A percentile compares a stretch with the other conserved stretches of the same genome.
Evolutionary conservation across 2,329 filamentous ascomycete genomes (phyloP).

Genomic region (Sordariomycetes sp.): DNA sequence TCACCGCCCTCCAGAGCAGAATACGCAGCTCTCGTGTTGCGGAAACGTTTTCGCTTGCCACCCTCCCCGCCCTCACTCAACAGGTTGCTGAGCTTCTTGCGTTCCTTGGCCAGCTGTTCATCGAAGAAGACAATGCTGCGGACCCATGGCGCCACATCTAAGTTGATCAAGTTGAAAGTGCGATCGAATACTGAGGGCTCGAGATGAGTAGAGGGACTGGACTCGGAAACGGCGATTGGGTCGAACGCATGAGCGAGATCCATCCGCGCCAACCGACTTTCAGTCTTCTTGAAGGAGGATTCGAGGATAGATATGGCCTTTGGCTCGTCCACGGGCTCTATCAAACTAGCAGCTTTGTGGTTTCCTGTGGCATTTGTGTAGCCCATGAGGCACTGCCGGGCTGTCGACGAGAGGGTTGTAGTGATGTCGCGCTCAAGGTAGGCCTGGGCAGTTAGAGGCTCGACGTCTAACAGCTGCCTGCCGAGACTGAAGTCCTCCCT

Average conservation of each 20-base stretch:
- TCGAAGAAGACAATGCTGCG: constrained; percentile 77
- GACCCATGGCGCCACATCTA: constrained; percentile 86
- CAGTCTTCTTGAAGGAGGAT: constrained; percentile 19
- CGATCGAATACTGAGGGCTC: constrained; percentile 72
- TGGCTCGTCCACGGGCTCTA: constrained; percentile 21
- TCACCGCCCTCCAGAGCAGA: constrained; percentile 70
- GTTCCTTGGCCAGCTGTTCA: constrained; percentile 57
- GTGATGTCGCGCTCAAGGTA: constrained; percentile 16
- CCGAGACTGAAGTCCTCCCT: constrained; percentile 44
- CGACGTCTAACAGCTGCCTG: constrained; percentile 36
- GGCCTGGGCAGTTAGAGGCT: constrained; percentile 20
- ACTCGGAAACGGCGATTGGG: constrained; percentile 44
- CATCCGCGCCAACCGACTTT: constrained; percentile 28
- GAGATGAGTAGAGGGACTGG: constrained; percentile 31
- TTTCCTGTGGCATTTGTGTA: no score
- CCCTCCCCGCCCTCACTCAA: constrained; percentile 49
- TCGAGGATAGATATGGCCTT: constrained; percentile 25
- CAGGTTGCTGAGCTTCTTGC: constrained; percentile 52
- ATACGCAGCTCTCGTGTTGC: constrained; percentile 65
- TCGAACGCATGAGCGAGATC: constrained; percentile 54
- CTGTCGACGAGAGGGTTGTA: constrained; percentile 17
- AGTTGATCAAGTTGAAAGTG: constrained; percentile 51
- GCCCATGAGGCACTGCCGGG: constrained; percentile 13
- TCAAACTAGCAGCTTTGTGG: constrained; percentile 4
- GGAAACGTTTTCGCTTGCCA: constrained; percentile 39